phyloP scores from a whole-genome alignment of 2,329 filamentous ascomycete species.

The Alternaria consortialis region DNA sequence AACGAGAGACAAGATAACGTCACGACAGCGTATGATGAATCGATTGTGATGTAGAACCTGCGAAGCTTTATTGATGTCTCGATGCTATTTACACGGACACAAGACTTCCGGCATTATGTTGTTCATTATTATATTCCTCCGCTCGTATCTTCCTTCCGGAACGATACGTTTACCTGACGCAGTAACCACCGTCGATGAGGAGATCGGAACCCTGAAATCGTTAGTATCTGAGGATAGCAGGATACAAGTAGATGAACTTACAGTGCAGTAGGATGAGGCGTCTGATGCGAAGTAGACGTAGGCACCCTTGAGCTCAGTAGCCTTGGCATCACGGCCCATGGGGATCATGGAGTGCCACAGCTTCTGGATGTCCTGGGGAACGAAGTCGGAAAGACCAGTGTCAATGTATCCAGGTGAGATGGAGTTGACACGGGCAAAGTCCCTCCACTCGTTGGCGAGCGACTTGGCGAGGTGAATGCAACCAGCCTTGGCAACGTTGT shows the following conservation, averaged over 20 bases:
- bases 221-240: conserved; percentile 23
- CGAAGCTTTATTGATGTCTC: conserved; percentile 29
- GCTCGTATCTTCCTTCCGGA: conserved; percentile 17
- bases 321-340: conserved; percentile 78
- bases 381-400: conserved; percentile 72
- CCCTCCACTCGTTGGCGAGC: conserved; percentile 74
- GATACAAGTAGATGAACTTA: conserved; percentile 25
- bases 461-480: conserved; percentile 71
- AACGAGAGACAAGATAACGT: not conserved
- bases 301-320: conserved; percentile 81
- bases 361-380: conserved; percentile 72
- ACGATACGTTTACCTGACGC: conserved; percentile 48
- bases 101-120: conserved; percentile 25
- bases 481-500: conserved; percentile 67
- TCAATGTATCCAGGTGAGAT: conserved; percentile 75
- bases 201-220: conserved; percentile 66
- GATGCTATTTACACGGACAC: conserved; percentile 21
- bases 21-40: not conserved
- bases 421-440: conserved; percentile 73
- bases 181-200: conserved; percentile 79
- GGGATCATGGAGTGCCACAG: conserved; percentile 82
- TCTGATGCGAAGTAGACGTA: conserved; percentile 85
- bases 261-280: conserved; percentile 83
- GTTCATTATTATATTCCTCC: conserved; percentile 21
- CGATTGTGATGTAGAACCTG: conserved; percentile 8